phyloP scores from a whole-genome alignment of 1,284 basidiomycete species.

The Wallemia ichthyophaga region DNA sequence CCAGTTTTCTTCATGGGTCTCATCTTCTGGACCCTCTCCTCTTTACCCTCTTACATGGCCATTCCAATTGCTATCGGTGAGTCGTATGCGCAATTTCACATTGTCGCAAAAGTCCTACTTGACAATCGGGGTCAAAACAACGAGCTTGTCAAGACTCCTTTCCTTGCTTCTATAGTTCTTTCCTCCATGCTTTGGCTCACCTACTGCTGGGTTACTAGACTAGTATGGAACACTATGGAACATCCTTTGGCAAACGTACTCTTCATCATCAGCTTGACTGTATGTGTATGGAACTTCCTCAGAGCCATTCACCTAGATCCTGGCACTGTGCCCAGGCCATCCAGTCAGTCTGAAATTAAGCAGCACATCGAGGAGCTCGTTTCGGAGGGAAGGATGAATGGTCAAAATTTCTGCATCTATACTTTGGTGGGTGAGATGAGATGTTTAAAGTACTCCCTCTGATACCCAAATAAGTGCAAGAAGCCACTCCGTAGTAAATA shows the following conservation, averaged over 20 bases:
- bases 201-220: constrained; percentile 45
- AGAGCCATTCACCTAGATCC: constrained; percentile 62
- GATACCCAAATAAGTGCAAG: constrained; percentile 24
- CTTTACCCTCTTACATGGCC: constrained; percentile 68
- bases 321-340: constrained; percentile 53
- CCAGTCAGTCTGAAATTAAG: constrained; percentile 48
- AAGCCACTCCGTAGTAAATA: constrained; percentile 86
- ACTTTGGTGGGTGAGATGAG: constrained; percentile 35
- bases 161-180: constrained; percentile 69
- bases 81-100: constrained; percentile 76
- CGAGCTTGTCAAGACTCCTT: constrained; percentile 26
- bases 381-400: constrained; percentile 58
- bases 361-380: constrained; percentile 70
- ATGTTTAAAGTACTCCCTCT: no score
- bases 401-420: constrained; percentile 77
- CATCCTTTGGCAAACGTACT: constrained; percentile 41
- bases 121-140: constrained; percentile 24
- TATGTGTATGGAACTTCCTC: constrained; percentile 72
- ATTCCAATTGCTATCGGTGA: constrained; percentile 48
- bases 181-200: constrained; percentile 63
- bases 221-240: constrained; percentile 37
- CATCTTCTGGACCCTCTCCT: constrained; percentile 50
- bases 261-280: constrained; percentile 36
- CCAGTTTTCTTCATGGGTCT: constrained; percentile 49
- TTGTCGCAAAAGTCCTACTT: constrained; percentile 35